Evolutionary conservation across 768 basidiomycete species (phyloP), one percentile per base, ranked within the genome.

Genomic region (Leccinellum luteum): DNA sequence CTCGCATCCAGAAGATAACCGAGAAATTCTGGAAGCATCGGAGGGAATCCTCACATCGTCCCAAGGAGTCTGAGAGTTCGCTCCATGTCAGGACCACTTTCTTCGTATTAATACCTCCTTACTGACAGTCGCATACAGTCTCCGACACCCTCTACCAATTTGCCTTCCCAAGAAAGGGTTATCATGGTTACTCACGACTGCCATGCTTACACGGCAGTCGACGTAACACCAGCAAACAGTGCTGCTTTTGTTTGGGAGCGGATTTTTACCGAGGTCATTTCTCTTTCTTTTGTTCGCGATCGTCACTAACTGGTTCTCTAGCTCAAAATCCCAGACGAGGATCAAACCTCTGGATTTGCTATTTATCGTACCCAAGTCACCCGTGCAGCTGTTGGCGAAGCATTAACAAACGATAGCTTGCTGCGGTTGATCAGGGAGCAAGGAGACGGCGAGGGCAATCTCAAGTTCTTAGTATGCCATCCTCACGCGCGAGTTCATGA

Each of bases 351-450:
- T 8, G 83, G 81, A 28, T 87, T 87, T 68, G 83, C 86, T 25
- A 88, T 98, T 54, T 94, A 91, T 76, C 88, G 86, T 59, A 96
- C 94, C 1, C 90, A 92, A 72, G 88, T 97, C 65, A 91, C 90
- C 57, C 81, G 83, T 27, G 87, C 79, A 61, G 88, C 89, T 17
- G 81, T 89, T 45, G 85, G 90, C 4, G 85, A 86, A 14, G 84
- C 93, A 7, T 74, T 97, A 31, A 74, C 81, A 13, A 84, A 89
- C 59, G 87, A 92, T 28, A 78, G 77, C 59, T 75, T 98, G 6
- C 81, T 90, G 65, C 79, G 82, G 17, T 79, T 94, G 34, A 93
- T 92, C 70, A 77, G 79, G 54, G 78, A 85, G 43, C 74, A 81
- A 8, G 92, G 90, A 35, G 94, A 97, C 71, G 76, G 81, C 27